Evolutionary conservation across 1,284 basidiomycete genomes (phyloP), one percentile per base, ranked within the genome.

Genomic region (Boletus semigastroideus): DNA sequence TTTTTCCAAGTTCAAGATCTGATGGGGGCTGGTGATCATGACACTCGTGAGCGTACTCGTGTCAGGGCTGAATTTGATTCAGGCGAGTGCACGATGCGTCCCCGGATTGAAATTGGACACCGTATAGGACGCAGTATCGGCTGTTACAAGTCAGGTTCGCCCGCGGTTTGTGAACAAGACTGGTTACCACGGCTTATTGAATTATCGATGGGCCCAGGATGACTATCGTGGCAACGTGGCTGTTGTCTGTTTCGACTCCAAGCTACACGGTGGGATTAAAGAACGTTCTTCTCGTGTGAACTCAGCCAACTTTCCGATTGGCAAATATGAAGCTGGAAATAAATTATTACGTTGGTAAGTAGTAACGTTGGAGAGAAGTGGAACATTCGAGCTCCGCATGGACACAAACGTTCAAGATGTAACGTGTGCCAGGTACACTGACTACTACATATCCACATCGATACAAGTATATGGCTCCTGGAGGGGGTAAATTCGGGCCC

Each of bases 211-310:
- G 31, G 37, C 14, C 36, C n/a, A 37, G 46, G 16, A 8, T 34
- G 38, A 39, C 30, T 34, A 61, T 47, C 61, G 61, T 62, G 59
- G 59, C 46, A 52, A 39, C 36, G 36, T 38, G 44, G 14, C 17
- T 40, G 41, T 55, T 40, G 38, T 46, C 43, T 41, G 49, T 40
- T 22, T 39, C 39, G 51, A 25, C 28, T 42, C 48, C 53, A 48
- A 36, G 36, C 22, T 50, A 27, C 36, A 42, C 27, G 56, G 59
- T 59, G 51, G 44, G 48, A 30, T 34, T 13, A 33, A 25, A 36
- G 33, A 40, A 59, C 42, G 46, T 38, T 48, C 19, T 37, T 36
- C 31, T 34, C 62, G 59, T 62, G 59, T 48, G 62, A 62, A 61
- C n/a, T n/a, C 41, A 12, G 27, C 22, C n/a, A 38, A 39, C 16